Percentiles rank a stretch among this genome's conserved stretches.
Conservation (phyloP, 164 flowering plant species). For the Aristolochia californica region DNA sequence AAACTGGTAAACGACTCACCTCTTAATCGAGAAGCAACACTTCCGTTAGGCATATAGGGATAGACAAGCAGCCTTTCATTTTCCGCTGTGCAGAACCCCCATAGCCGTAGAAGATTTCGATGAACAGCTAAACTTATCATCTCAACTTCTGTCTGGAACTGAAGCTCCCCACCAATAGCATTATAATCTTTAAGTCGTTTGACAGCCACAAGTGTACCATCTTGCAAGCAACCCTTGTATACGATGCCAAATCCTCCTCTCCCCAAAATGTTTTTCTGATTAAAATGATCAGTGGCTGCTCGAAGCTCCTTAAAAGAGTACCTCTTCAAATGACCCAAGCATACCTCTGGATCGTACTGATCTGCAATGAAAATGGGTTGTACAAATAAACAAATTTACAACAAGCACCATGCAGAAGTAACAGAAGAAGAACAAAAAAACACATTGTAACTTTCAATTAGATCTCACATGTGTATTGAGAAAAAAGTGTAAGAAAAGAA, state of each 20-base stretch:
- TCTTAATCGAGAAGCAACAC: conserved; percentile 63
- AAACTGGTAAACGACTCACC: conserved; percentile 19
- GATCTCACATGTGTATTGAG: background rate
- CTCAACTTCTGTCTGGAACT: conserved; percentile 85
- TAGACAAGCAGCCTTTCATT: conserved; percentile 68
- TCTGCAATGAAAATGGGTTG: conserved; percentile 32
- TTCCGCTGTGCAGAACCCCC: conserved; percentile 65
- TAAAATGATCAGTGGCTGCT: conserved; percentile 67
- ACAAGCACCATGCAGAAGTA: background rate
- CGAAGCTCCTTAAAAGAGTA: conserved; percentile 73
- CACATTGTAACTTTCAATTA: background rate
- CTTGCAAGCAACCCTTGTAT: conserved; percentile 63
- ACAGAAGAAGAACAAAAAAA: background rate
- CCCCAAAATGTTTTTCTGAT: conserved; percentile 59
- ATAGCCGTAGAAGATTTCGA: conserved; percentile 70
- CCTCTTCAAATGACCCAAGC: conserved; percentile 67
- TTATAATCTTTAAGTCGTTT: conserved; percentile 72
- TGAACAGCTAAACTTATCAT: conserved; percentile 79
- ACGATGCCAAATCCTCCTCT: conserved; percentile 82
- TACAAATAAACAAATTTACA: background rate
- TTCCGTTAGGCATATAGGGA: conserved; percentile 83
- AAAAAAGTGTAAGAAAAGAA: background rate
- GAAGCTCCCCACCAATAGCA: conserved; percentile 64
- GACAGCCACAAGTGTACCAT: conserved; percentile 63
- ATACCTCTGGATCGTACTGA: conserved; percentile 66